A percentile compares a stretch with the other conserved stretches of the same genome.
phyloP scores from a whole-genome alignment of 495 filamentous ascomycete genomes.

The Xylaria palmicola region DNA sequence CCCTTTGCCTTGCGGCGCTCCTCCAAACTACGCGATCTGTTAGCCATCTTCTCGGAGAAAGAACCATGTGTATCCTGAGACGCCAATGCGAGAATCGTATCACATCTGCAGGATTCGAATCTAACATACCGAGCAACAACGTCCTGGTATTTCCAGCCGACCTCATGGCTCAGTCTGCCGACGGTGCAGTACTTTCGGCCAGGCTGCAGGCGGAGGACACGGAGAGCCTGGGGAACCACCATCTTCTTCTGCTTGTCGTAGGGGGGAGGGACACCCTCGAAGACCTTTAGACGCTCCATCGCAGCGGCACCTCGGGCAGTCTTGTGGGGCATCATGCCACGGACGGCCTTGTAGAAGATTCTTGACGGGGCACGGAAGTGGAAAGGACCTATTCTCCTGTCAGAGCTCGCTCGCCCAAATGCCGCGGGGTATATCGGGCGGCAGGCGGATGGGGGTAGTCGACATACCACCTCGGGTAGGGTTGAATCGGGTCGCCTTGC shows the following conservation, averaged over 20 bases:
- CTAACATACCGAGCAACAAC: conserved; percentile 87
- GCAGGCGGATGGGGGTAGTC: conserved; percentile 16
- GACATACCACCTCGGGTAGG: conserved; percentile 89
- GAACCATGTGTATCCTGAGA: conserved; percentile 16
- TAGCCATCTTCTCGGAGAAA: conserved; percentile 25
- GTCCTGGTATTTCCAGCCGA: conserved; percentile 99
- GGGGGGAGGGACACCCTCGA: conserved; percentile 97
- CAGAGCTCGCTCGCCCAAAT: conserved; percentile 28
- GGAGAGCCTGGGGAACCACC: conserved; percentile 96
- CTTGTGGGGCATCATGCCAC: conserved; percentile 99
- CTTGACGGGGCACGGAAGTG: conserved; percentile 98
- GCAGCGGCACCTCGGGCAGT: conserved; percentile 94
- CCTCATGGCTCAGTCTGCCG: conserved; percentile 94
- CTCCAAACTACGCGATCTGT: conserved; percentile 72
- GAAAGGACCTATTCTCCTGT: conserved; percentile 77
- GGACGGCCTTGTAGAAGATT: conserved; percentile 99
- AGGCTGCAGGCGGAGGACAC: conserved; percentile 91
- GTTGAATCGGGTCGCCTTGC: conserved; percentile 99
- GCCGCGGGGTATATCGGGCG: conserved; percentile 10
- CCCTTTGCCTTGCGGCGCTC: conserved; percentile 99
- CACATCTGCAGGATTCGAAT: not conserved
- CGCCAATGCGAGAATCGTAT: not conserved
- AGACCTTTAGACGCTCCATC: conserved; percentile 97
- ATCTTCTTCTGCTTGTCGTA: conserved; percentile 99
- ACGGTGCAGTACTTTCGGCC: conserved; percentile 99